Percentiles rank a stretch among this genome's conserved stretches.
These are phyloP conservation scores for Ophiostoma himal-ulmi DNA, from an alignment of 2,329 filamentous ascomycete genomes.

Conservation along the genomic window DNA sequence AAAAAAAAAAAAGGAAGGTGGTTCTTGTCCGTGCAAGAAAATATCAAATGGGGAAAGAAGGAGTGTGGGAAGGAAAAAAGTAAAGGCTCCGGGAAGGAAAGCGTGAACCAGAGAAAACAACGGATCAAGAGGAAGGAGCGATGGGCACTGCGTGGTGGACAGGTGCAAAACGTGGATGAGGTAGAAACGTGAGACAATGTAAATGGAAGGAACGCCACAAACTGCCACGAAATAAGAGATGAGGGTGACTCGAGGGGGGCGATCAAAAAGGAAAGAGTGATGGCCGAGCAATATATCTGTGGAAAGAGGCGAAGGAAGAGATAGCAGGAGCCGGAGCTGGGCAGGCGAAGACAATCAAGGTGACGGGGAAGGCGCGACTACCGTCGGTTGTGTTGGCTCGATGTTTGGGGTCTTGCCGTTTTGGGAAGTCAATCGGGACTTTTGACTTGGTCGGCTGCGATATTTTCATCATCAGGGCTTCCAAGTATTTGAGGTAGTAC, in stretches of 20 bases:
- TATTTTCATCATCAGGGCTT: neutral
- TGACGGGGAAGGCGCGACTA: neutral
- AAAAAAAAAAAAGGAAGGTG: neutral
- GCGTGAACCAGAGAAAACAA: neutral
- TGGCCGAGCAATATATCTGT: neutral
- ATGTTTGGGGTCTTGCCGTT: neutral
- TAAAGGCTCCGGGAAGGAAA: neutral
- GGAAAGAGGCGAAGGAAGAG: neutral
- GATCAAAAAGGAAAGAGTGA: neutral
- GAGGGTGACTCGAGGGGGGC: neutral
- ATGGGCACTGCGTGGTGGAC: neutral
- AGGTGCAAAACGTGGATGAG: neutral
- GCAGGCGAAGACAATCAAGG: neutral
- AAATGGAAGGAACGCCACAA: conserved; percentile 9
- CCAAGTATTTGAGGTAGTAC: neutral
- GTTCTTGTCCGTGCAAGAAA: conserved; percentile 3
- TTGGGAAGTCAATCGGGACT: conserved; percentile 2
- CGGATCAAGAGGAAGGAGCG: conserved; percentile 1
- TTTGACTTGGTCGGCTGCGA: neutral
- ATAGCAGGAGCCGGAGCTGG: neutral
- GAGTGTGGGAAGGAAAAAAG: neutral
- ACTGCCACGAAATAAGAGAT: neutral
- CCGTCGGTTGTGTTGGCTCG: neutral
- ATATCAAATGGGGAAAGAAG: neutral
- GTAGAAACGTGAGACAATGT: neutral